Evolutionary conservation across 1,284 basidiomycete genomes (phyloP), one percentile per base, ranked within the genome.

Genomic region (Cryptococcus deneoformans): DNA sequence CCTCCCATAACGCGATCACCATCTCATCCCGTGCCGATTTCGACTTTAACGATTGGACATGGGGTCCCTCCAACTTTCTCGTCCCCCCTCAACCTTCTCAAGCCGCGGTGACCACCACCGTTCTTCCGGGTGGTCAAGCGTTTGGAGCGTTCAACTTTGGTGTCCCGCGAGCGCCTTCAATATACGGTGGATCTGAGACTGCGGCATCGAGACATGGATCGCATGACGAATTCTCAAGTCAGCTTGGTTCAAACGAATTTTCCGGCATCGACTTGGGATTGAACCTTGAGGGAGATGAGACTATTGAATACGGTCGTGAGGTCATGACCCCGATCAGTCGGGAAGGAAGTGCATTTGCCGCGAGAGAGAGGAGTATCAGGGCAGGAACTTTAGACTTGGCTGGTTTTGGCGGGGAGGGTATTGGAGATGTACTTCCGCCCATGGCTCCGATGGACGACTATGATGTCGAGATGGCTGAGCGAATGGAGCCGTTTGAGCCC

Each of bases 171-270:
- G 67, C 86, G 46, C 85, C 67, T 4, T 73, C 71, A 3, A 66
- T 77, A 51, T 77, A 72, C 49, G 76, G 75, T 34, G 69, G 70
- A 51, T 70, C 68, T 3, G 47, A 46, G 35, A 47, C 60, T 7
- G 60, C 62, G 1, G 56, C 66, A 2, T 72, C 71, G 10, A 60
- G 75, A 29, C 69, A 70, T 1, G 66, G 67, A 42, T 74, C 72
- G 3, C 62, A 68, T 29, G 71, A 73, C 42, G 46, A 52, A n/a
- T 69, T 73, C 14, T 59, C 59, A 0, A 72, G 69, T 48, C 89
- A 89, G 46, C 89, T 93, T 64, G 90, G 89, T 43, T 90, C 89
- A 0, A 87, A 91, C 71, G 89, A 92, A 72, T 92, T 87, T 69
- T 64, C 66, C 1, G 72, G 71, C 9, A 65, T 77, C 35, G 75